A percentile compares a stretch with the other conserved stretches of the same genome.
These are phyloP conservation scores for Botrytis galanthina DNA, from an alignment of 2,329 filamentous ascomycete species.

Conservation along the genomic window DNA sequence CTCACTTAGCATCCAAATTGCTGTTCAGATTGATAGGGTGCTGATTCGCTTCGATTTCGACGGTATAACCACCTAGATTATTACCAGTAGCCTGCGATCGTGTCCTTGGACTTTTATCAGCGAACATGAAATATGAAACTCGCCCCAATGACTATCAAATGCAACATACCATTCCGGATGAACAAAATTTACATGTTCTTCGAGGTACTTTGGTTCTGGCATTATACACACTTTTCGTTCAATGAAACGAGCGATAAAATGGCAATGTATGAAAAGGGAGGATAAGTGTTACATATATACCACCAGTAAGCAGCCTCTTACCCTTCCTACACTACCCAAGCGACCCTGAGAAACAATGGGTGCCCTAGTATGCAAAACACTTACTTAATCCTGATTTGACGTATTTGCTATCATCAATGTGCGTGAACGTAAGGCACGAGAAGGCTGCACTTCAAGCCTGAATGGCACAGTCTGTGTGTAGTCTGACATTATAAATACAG, in stretches of 20 bases:
- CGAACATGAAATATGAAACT: too few species aligned
- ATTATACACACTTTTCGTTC: not conserved
- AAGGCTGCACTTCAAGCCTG: not conserved
- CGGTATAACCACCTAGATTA: not conserved
- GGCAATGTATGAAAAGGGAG: not conserved
- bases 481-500: not conserved
- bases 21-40: slow-evolving; percentile 13
- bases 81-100: not conserved
- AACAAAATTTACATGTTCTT: not conserved
- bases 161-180: not conserved
- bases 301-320: not conserved
- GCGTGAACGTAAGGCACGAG: not conserved
- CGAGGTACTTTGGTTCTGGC: not conserved
- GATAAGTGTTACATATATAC: not conserved
- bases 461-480: not conserved
- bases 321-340: not conserved
- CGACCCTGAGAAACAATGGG: not conserved
- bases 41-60: slow-evolving; percentile 6
- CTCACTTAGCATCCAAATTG: slow-evolving; percentile 19
- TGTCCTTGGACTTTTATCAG: slow-evolving; percentile 6
- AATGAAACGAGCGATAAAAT: not conserved
- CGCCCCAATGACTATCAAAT: not conserved
- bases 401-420: not conserved
- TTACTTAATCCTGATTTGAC: not conserved
- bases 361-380: not conserved